Base-by-base conservation (phyloP, 768 basidiomycete species). In the Calocybe indica region DNA sequence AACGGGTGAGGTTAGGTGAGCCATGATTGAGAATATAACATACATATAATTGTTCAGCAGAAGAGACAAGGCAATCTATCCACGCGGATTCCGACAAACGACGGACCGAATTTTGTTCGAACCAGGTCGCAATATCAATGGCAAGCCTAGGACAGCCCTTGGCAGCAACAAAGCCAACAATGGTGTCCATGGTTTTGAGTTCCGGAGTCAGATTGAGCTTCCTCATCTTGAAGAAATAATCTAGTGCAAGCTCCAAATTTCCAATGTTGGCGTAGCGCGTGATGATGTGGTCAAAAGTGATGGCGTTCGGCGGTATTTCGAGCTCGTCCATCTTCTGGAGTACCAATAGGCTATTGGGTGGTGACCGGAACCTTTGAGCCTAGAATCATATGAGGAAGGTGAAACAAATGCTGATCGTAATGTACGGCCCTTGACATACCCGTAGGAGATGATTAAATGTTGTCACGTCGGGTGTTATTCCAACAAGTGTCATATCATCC, bases 41-140 rank as follows among this genome's bases (percentile, higher is more conserved):
- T 56, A 94, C 92, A 64, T 82, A 88, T 36, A 84, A 69, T 37
- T 64, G 63, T 14, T 81, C 76, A 0, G 86, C 82, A 29, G 85
- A 81, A 7, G 84, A 69, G 11, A 72, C 61, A 37, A 95, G 72
- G 55, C 86, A 83, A 2, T 75, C 66, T 43, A 83, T 64, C 91
- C 90, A 94, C 1, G 74, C 68, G 5, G 65, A 62, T 13, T 67
- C 62, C 3, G 74, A 73, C 29, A 92, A 57, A 52, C 70, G 73
- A 33, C 83, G 75, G 29, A 75, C 63, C 4, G 80, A 75, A 5
- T 67, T 58, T 35, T 62, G 55, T 55, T 92, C 89, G 45, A 78
- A 88, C 51, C 74, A 67, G 3, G 69, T 62, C 0, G 83, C 81
- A 10, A 93, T 58, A 45, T 92, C 89, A 40, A 90, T 62, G 2